These are phyloP conservation scores for Croton laevigatus DNA, from an alignment of 441 rosid genomes.

Conservation along the genomic window DNA sequence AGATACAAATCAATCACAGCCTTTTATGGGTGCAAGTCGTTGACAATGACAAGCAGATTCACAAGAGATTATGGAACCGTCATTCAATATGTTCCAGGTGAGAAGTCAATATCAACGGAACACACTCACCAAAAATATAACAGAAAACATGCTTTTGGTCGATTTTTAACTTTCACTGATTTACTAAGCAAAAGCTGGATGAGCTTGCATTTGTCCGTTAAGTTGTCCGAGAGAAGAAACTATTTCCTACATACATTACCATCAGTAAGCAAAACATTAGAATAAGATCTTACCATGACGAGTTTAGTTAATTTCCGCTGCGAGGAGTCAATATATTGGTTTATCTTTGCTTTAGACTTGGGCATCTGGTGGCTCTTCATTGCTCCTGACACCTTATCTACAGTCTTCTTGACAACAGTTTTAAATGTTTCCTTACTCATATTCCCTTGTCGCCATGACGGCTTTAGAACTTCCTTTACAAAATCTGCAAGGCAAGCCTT, in stretches of 20 bases:
- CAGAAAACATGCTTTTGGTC: background rate
- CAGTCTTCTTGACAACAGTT: slow-evolving; percentile 85
- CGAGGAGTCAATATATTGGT: slow-evolving; percentile 73
- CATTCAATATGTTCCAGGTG: background rate
- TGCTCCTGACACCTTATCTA: slow-evolving; percentile 82
- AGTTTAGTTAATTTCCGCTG: slow-evolving; percentile 79
- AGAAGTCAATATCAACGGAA: background rate
- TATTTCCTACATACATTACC: slow-evolving; percentile 1
- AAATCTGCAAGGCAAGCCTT: slow-evolving; percentile 69
- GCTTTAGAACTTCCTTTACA: slow-evolving; percentile 84
- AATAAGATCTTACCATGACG: slow-evolving; percentile 61
- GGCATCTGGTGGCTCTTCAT: slow-evolving; percentile 74
- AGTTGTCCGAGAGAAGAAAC: background rate
- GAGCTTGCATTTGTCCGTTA: background rate
- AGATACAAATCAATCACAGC: background rate
- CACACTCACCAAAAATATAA: background rate
- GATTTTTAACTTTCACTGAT: background rate
- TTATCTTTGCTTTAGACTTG: slow-evolving; percentile 73
- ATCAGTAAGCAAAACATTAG: background rate
- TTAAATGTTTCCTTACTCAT: slow-evolving; percentile 97
- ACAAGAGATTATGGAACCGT: background rate
- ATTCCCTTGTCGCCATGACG: slow-evolving; percentile 88
- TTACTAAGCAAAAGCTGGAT: background rate
- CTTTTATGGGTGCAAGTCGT: background rate
- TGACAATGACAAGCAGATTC: background rate